phyloP scores from a whole-genome alignment of 1,284 basidiomycete species.

The Sanghuangporus sanghuang region DNA sequence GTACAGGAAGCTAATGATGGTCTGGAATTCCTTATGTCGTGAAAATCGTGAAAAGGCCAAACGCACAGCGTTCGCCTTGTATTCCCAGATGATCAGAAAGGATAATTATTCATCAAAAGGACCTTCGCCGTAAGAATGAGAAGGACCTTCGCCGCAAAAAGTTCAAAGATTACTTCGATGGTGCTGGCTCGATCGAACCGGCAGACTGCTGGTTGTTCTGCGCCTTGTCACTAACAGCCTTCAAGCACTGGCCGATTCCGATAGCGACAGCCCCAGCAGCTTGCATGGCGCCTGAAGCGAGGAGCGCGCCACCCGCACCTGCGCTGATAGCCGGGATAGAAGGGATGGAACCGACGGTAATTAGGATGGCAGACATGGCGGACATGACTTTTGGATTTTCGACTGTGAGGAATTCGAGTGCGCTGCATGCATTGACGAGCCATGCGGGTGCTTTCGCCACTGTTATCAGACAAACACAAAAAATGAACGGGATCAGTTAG shows the following conservation, averaged over 20 bases:
- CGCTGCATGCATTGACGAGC: slow-evolving; percentile 68
- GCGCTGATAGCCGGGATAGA: slow-evolving; percentile 60
- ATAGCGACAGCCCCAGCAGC: slow-evolving; percentile 72
- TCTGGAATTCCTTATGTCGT: not conserved
- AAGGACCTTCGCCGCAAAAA: not conserved
- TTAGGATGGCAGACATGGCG: slow-evolving; percentile 66
- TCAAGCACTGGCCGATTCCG: slow-evolving; percentile 54
- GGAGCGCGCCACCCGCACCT: slow-evolving; percentile 61
- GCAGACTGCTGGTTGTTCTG: not conserved
- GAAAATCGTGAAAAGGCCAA: not conserved
- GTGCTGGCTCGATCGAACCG: not conserved
- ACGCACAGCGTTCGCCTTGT: not conserved
- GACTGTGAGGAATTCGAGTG: slow-evolving; percentile 63
- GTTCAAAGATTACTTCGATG: not conserved
- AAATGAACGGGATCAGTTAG: slow-evolving; percentile 1
- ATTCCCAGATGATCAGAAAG: not conserved
- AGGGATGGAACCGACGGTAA: slow-evolving; percentile 69
- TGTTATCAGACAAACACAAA: slow-evolving; percentile 36
- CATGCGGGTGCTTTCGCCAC: slow-evolving; percentile 61
- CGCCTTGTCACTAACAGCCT: slow-evolving; percentile 35
- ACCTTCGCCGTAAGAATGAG: not conserved
- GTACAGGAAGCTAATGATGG: not conserved
- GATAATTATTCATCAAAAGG: not conserved
- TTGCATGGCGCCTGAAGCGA: slow-evolving; percentile 66
- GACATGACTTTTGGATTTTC: slow-evolving; percentile 75